Evolutionary conservation across 352 stramenopile species (phyloP).

Genomic region (Phytophthora pistaciae): DNA sequence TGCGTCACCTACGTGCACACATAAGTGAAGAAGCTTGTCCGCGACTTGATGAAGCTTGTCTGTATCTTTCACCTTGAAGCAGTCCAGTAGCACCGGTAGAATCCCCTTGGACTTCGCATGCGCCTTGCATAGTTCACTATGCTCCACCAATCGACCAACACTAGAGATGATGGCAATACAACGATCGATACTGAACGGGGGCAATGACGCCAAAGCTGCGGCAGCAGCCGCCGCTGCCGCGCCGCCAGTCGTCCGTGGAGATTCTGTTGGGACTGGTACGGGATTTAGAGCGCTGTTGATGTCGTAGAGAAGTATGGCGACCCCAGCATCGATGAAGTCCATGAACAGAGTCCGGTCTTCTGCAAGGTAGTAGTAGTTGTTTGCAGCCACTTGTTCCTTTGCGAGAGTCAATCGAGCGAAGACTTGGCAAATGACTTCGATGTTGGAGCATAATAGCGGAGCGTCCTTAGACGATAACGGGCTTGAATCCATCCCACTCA

Average conservation of each 20-base stretch:
- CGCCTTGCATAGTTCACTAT: slow-evolving; percentile 47
- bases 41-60: slow-evolving; percentile 54
- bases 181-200: slow-evolving; percentile 44
- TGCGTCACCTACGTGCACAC: slow-evolving; percentile 19
- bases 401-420: slow-evolving; percentile 53
- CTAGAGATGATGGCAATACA: slow-evolving; percentile 48
- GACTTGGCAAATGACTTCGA: slow-evolving; percentile 41
- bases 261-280: slow-evolving; percentile 11
- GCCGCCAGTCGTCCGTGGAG: slow-evolving; percentile 15
- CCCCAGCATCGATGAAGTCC: slow-evolving; percentile 43
- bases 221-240: slow-evolving; percentile 27
- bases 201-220: slow-evolving; percentile 24
- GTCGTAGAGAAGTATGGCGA: slow-evolving; percentile 53
- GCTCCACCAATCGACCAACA: slow-evolving; percentile 61
- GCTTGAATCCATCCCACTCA: slow-evolving; percentile 33
- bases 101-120: slow-evolving; percentile 46
- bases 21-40: slow-evolving; percentile 73
- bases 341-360: slow-evolving; percentile 18
- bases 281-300: slow-evolving; percentile 32
- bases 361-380: not conserved
- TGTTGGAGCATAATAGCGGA: slow-evolving; percentile 36
- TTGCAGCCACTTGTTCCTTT: slow-evolving; percentile 21
- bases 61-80: slow-evolving; percentile 43
- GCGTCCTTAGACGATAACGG: slow-evolving; percentile 42
- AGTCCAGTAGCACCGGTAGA: slow-evolving; percentile 51